Percentiles rank a stretch among this genome's conserved stretches.
Conservation (phyloP, 306 rosid species). For the Hippophae rhamnoides region DNA sequence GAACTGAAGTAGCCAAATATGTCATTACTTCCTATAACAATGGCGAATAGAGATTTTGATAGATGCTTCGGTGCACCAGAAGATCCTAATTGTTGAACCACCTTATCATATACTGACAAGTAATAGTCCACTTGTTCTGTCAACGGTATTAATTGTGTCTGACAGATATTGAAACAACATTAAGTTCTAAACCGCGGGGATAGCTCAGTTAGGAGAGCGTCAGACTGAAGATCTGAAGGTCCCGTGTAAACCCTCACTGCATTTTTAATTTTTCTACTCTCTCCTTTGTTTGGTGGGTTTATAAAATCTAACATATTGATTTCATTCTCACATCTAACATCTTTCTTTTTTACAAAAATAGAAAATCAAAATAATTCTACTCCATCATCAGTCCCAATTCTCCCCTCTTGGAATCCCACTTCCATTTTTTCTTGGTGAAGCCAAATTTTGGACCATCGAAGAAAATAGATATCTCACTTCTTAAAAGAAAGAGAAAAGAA, state of each 20-base stretch:
- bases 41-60: conserved; percentile 44
- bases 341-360: too few species aligned
- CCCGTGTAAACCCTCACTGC: conserved; percentile 20
- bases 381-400: too few species aligned
- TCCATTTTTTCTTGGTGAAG: too few species aligned
- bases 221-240: not conserved
- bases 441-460: too few species aligned
- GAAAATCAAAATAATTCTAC: too few species aligned
- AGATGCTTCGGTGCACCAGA: conserved; percentile 27
- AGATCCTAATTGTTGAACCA: conserved; percentile 28
- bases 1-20: conserved; percentile 44
- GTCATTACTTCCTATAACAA: conserved; percentile 78
- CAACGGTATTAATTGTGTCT: conserved; percentile 40
- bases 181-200: conserved; percentile 1
- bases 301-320: too few species aligned
- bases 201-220: conserved; percentile 32
- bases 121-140: conserved; percentile 46
- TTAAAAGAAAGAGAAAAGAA: too few species aligned
- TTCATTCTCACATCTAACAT: too few species aligned
- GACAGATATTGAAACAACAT: not conserved
- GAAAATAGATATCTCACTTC: too few species aligned
- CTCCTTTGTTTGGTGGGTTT: too few species aligned
- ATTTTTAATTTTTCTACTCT: not conserved
- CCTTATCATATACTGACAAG: conserved; percentile 19
- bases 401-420: too few species aligned